Evolutionary conservation across 2,329 filamentous ascomycete species (phyloP).

Genomic region (Fusarium sp.): DNA sequence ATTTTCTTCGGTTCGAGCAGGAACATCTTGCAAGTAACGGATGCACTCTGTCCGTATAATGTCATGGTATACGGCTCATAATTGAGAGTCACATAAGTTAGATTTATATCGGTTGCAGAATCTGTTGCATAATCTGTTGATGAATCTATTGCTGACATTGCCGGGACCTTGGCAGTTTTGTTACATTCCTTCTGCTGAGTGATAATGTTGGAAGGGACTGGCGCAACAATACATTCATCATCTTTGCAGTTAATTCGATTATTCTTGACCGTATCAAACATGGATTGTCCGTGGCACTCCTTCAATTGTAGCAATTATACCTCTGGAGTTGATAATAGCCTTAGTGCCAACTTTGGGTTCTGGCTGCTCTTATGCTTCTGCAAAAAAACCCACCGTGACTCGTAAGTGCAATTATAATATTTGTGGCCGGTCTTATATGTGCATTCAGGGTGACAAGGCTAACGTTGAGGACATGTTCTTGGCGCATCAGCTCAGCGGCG

Average conservation of each 20-base stretch:
- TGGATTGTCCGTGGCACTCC: constrained; percentile 8
- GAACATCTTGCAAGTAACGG: not conserved
- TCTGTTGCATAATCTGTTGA: too few species aligned
- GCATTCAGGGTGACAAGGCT: too few species aligned
- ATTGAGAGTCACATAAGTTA: not conserved
- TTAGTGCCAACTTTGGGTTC: not conserved
- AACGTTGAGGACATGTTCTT: too few species aligned
- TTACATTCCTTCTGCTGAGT: constrained; percentile 29
- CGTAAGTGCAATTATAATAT: constrained; percentile 26
- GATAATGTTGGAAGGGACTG: constrained; percentile 30
- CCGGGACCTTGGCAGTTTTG: constrained; percentile 17
- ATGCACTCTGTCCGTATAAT: not conserved
- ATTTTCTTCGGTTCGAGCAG: not conserved
- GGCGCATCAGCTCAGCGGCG: too few species aligned
- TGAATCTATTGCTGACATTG: constrained; percentile 4
- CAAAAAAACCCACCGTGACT: constrained; percentile 26
- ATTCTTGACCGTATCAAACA: not conserved
- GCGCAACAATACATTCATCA: constrained; percentile 3
- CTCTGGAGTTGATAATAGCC: not conserved
- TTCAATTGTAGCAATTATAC: constrained; percentile 25
- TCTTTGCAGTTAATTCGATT: constrained; percentile 13
- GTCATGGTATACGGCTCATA: not conserved
- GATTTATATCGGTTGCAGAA: too few species aligned
- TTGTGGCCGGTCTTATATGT: constrained; percentile 18
- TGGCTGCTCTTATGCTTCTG: constrained; percentile 21